Percentiles rank a stretch among this genome's conserved stretches.
These are phyloP conservation scores for Citrus inodora DNA, from an alignment of 345 rosid genomes.

Conservation along the genomic window DNA sequence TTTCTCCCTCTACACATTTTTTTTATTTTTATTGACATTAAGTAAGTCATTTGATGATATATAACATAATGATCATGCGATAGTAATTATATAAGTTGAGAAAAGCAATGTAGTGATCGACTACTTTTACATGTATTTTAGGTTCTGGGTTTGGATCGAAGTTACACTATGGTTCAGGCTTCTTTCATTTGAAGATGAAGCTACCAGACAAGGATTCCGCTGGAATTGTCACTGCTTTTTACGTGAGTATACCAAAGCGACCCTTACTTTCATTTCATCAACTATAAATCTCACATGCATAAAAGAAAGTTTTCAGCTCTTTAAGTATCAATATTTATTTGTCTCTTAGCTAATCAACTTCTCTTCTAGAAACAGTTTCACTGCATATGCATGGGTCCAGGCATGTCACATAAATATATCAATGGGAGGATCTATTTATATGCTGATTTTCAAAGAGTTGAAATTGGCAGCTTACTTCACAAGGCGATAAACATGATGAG, in stretches of 20 bases:
- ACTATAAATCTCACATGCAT: neutral
- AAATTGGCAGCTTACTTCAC: conserved; percentile 42
- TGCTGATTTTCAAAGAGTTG: neutral
- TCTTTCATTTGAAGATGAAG: conserved; percentile 46
- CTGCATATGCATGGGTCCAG: neutral
- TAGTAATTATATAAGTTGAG: neutral
- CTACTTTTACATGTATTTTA: conserved; percentile 2
- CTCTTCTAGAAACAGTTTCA: neutral
- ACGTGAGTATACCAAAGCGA: conserved; percentile 26
- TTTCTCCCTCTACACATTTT: too few relatives aligned
- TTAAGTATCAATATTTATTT: neutral
- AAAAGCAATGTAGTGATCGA: neutral
- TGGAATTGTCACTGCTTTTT: conserved; percentile 65
- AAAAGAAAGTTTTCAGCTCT: neutral
- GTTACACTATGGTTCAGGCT: conserved; percentile 49
- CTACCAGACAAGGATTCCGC: conserved; percentile 50
- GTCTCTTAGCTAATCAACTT: neutral
- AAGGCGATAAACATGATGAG: conserved; percentile 48
- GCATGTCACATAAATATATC: neutral
- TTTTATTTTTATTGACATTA: too few relatives aligned
- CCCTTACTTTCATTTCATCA: neutral
- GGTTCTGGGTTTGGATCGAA: conserved; percentile 60
- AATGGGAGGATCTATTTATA: too few relatives aligned
- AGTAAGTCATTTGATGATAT: neutral
- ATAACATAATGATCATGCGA: neutral